These are phyloP conservation scores for Ramaria rubella DNA, from an alignment of 768 basidiomycete species.

Conservation along the genomic window DNA sequence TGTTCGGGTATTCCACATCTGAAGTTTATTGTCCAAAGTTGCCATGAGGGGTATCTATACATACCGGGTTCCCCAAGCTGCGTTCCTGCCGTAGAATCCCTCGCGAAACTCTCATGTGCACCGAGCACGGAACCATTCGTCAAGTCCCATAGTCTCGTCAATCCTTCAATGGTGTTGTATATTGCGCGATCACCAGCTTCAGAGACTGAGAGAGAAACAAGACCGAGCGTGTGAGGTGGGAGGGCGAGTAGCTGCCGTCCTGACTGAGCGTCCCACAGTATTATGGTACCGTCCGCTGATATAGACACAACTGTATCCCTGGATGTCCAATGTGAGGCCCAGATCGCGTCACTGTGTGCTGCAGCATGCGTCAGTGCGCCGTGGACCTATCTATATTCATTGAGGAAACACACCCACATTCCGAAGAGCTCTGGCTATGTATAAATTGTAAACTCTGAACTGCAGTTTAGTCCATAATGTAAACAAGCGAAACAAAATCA, in stretches of 20 bases:
- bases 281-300: conserved; percentile 72
- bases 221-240: conserved; percentile 74
- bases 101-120: conserved; percentile 66
- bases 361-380: conserved; percentile 19
- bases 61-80: conserved; percentile 62
- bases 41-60: conserved; percentile 20
- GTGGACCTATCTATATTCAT: conserved; percentile 14
- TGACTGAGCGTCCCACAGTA: conserved; percentile 62
- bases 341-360: conserved; percentile 78
- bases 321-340: conserved; percentile 68
- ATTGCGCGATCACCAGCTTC: conserved; percentile 56
- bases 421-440: conserved; percentile 5
- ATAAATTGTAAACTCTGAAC: conserved; percentile 7
- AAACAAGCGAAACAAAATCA: background rate
- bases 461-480: background rate
- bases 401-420: conserved; percentile 12
- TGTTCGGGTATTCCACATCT: conserved; percentile 19
- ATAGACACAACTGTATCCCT: conserved; percentile 59
- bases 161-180: conserved; percentile 80
- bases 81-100: conserved; percentile 35
- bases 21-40: too few species aligned
- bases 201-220: conserved; percentile 72
- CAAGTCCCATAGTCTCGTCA: conserved; percentile 71
- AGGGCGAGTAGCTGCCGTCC: conserved; percentile 57
- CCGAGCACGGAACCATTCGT: conserved; percentile 52